Evolutionary conservation across 2,329 filamentous ascomycete species (phyloP).

Genomic region (Sporothrix curviconia): DNA sequence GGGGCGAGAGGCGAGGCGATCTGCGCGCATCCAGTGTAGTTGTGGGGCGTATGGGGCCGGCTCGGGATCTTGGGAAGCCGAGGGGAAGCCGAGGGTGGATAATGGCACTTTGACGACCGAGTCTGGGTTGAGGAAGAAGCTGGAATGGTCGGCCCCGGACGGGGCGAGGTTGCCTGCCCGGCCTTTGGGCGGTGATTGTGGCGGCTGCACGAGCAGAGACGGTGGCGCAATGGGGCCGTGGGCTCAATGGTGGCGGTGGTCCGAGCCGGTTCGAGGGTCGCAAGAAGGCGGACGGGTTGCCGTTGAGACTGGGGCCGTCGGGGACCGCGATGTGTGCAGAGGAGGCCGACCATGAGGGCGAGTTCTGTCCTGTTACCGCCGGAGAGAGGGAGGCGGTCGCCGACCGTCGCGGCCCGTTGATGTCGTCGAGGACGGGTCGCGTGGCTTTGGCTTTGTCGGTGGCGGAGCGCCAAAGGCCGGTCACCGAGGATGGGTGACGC

Average conservation of each 20-base stretch:
- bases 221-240: conserved; percentile 47
- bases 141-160: conserved; percentile 33
- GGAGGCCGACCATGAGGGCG: background rate
- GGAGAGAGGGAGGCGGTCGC: background rate
- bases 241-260: conserved; percentile 40
- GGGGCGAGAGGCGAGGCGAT: conserved; percentile 42
- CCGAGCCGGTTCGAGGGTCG: conserved; percentile 38
- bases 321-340: background rate
- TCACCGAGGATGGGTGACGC: conserved; percentile 24
- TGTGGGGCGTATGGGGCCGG: conserved; percentile 49
- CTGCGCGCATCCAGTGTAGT: conserved; percentile 41
- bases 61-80: conserved; percentile 49
- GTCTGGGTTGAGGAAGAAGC: conserved; percentile 46
- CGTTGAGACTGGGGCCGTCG: background rate
- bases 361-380: no score
- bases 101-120: conserved; percentile 33
- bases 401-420: background rate
- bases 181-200: conserved; percentile 58
- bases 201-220: conserved; percentile 62
- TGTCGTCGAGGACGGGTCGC: background rate
- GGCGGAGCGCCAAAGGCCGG: conserved; percentile 29
- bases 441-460: conserved; percentile 34
- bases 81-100: conserved; percentile 36
- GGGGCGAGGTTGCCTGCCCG: conserved; percentile 27
- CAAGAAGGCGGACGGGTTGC: conserved; percentile 10